phyloP scores from a whole-genome alignment of 495 filamentous ascomycete genomes.

The Podospora pseudocomata region DNA sequence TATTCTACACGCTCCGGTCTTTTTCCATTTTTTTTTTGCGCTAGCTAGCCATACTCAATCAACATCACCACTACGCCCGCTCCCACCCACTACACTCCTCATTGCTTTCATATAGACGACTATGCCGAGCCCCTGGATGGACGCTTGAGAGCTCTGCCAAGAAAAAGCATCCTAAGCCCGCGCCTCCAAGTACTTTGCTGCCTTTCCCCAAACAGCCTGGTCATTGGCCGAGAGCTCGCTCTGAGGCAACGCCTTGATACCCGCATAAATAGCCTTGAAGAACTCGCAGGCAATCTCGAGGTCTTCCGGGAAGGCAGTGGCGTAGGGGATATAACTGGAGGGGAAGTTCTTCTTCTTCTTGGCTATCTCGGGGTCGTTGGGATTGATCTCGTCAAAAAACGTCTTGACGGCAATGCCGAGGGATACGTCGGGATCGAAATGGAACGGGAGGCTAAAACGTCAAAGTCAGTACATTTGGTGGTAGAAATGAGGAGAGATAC shows the following conservation, averaged over 20 bases:
- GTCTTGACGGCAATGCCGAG: conserved; percentile 89
- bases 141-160: neutral
- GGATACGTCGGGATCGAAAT: conserved; percentile 75
- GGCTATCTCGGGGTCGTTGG: conserved; percentile 56
- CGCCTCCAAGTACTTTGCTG: conserved; percentile 56
- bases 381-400: conserved; percentile 78
- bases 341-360: conserved; percentile 59
- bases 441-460: conserved; percentile 72
- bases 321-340: conserved; percentile 67
- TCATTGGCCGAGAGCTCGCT: conserved; percentile 57
- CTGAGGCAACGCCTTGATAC: conserved; percentile 58
- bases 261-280: conserved; percentile 74
- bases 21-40: neutral
- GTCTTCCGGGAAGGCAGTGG: conserved; percentile 70
- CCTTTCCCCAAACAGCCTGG: conserved; percentile 59
- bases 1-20: neutral
- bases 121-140: neutral
- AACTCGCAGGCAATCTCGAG: conserved; percentile 75
- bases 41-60: neutral
- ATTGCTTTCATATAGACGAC: neutral
- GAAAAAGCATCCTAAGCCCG: conserved; percentile 1
- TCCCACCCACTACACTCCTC: neutral
- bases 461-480: conserved; percentile 19
- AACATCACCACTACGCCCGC: neutral
- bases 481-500: conserved; percentile 1